A percentile compares a stretch with the other conserved stretches of the same genome.
Conservation (phyloP, 306 rosid genomes). For the Prosopis cineraria region DNA sequence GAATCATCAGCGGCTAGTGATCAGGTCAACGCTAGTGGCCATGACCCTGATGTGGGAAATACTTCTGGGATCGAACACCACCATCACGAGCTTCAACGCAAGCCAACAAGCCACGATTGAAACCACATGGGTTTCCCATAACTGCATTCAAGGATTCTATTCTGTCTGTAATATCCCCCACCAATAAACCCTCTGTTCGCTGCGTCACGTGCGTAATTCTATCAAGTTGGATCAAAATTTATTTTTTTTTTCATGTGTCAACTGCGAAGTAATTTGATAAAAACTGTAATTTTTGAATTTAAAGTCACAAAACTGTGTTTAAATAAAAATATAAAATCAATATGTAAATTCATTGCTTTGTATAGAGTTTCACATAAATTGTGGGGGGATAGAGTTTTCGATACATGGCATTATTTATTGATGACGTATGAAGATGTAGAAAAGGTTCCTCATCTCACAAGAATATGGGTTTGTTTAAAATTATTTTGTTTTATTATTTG, state of each 20-base stretch:
- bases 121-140: not conserved
- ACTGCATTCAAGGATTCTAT: conserved; percentile 14
- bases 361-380: not conserved
- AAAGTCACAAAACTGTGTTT: not conserved
- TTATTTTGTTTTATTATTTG: no score
- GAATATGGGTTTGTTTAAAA: no score
- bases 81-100: conserved; percentile 36
- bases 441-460: no score
- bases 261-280: no score
- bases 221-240: no score
- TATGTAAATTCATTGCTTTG: not conserved
- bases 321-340: not conserved
- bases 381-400: not conserved
- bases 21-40: conserved; percentile 29
- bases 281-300: not conserved
- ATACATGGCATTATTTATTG: not conserved
- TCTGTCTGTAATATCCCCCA: not conserved
- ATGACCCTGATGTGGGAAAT: conserved; percentile 13
- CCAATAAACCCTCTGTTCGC: conserved; percentile 3
- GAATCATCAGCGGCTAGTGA: conserved; percentile 30
- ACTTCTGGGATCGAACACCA: conserved; percentile 32
- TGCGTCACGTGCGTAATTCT: not conserved
- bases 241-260: no score
- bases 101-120: conserved; percentile 35
- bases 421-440: no score